These are phyloP conservation scores for Didymella lethalis DNA, from an alignment of 2,329 filamentous ascomycete genomes.

Conservation along the genomic window DNA sequence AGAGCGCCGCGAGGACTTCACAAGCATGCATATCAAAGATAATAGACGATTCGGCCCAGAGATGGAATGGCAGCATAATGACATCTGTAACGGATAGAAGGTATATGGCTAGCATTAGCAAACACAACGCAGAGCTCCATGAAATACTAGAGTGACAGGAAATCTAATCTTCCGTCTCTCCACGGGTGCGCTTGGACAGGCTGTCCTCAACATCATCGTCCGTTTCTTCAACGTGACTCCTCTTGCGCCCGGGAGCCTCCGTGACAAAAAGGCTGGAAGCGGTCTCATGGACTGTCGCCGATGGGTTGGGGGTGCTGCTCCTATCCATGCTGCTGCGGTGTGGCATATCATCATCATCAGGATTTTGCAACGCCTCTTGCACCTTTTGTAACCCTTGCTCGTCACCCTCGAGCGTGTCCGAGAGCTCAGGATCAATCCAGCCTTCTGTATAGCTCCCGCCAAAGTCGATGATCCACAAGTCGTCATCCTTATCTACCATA, in stretches of 20 bases:
- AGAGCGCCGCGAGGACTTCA: no score
- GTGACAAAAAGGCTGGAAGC: constrained; percentile 21
- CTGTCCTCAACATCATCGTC: not conserved
- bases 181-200: not conserved
- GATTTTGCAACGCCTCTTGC: constrained; percentile 23
- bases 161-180: not conserved
- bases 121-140: not conserved
- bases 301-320: constrained; percentile 8
- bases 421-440: constrained; percentile 52
- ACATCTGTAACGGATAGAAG: not conserved
- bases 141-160: not conserved
- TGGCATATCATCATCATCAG: constrained; percentile 2
- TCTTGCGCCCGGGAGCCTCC: constrained; percentile 4
- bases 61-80: no score
- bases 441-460: constrained; percentile 52
- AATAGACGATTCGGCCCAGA: no score
- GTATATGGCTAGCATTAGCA: not conserved
- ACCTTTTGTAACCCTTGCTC: constrained; percentile 40
- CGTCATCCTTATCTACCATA: constrained; percentile 49
- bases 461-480: constrained; percentile 53
- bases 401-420: constrained; percentile 51
- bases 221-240: not conserved
- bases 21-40: no score
- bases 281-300: constrained; percentile 8
- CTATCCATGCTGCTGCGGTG: not conserved